Percentiles rank a stretch among this genome's conserved stretches.
phyloP scores from a whole-genome alignment of 305 asterid species.

The Solanum chacoense region DNA sequence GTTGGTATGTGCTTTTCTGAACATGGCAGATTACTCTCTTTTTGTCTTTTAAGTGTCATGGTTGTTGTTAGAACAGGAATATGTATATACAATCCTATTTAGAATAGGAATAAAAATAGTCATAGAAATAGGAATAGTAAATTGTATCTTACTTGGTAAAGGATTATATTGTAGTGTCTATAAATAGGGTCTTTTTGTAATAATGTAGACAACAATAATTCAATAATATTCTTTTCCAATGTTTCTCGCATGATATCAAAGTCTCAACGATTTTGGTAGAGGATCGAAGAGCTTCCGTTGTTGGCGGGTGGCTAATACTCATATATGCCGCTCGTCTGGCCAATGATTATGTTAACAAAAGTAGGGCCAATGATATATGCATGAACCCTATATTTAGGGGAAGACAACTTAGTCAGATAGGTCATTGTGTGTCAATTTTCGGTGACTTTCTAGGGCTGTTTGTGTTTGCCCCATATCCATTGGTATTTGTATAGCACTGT shows the following conservation, averaged over 20 bases:
- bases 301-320: background rate
- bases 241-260: background rate
- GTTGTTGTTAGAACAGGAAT: background rate
- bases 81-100: background rate
- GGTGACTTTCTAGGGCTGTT: background rate
- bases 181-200: background rate
- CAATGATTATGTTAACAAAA: background rate
- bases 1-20: background rate
- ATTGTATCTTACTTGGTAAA: background rate
- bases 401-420: background rate
- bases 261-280: background rate
- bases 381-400: background rate
- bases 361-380: background rate
- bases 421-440: background rate
- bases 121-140: background rate
- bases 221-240: background rate
- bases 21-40: background rate
- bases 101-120: background rate
- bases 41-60: background rate
- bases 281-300: background rate
- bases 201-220: background rate
- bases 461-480: background rate
- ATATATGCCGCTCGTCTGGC: background rate
- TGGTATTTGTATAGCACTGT: background rate
- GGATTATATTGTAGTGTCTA: background rate